These are phyloP conservation scores for Lecanicillium sp. DNA, from an alignment of 2,329 filamentous ascomycete genomes.

Conservation along the genomic window DNA sequence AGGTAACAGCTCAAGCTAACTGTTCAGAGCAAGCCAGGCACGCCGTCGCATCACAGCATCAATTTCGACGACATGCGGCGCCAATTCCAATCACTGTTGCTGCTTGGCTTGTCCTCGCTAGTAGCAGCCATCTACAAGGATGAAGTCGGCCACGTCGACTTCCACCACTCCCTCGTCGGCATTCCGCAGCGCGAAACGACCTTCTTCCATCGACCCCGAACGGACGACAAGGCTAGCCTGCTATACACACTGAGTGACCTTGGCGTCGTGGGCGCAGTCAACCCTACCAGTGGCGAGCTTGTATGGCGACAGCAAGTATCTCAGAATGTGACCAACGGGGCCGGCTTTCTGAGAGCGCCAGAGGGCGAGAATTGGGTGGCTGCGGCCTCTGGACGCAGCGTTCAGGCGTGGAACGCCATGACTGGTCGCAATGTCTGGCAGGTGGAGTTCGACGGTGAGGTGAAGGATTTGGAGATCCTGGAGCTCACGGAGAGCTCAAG, in stretches of 20 bases:
- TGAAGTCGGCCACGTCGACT: slow-evolving; percentile 87
- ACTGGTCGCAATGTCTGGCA: slow-evolving; percentile 77
- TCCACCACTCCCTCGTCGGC: slow-evolving; percentile 79
- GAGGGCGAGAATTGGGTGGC: slow-evolving; percentile 72
- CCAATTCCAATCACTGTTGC: slow-evolving; percentile 25
- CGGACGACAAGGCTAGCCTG: slow-evolving; percentile 76
- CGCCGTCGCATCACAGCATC: slow-evolving; percentile 2
- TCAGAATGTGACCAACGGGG: slow-evolving; percentile 36
- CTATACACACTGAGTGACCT: slow-evolving; percentile 87
- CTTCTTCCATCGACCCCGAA: slow-evolving; percentile 86
- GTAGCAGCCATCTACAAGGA: slow-evolving; percentile 71
- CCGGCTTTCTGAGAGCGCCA: slow-evolving; percentile 59
- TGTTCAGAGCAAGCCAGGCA: neutral
- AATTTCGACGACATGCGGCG: slow-evolving; percentile 24
- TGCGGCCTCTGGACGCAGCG: slow-evolving; percentile 60
- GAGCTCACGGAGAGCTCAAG: slow-evolving; percentile 55
- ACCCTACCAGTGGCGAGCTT: slow-evolving; percentile 75
- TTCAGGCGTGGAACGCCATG: slow-evolving; percentile 76
- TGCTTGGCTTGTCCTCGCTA: slow-evolving; percentile 31
- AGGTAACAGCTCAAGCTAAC: no score
- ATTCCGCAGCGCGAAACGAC: slow-evolving; percentile 74
- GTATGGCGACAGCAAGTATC: slow-evolving; percentile 78
- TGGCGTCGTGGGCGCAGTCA: slow-evolving; percentile 76
- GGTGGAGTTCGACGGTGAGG: slow-evolving; percentile 46
- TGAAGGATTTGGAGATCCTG: slow-evolving; percentile 70